Evolutionary conservation across 2,329 filamentous ascomycete species (phyloP).

Genomic region (Monosporascus sp.): DNA sequence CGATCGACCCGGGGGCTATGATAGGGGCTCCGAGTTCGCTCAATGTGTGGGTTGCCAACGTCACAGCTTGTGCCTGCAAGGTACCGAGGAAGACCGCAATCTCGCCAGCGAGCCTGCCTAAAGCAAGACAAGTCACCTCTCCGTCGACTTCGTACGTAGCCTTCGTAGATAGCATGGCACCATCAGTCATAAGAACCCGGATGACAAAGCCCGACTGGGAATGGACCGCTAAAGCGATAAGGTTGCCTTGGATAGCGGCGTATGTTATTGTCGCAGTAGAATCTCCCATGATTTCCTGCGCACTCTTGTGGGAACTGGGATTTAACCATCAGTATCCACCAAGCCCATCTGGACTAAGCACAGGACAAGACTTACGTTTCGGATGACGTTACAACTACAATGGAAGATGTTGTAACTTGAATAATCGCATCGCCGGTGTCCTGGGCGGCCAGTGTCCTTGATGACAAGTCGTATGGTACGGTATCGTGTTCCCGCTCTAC

Average conservation of each 20-base stretch:
- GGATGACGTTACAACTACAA: constrained; percentile 33
- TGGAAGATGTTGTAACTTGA: constrained; percentile 49
- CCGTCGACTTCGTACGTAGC: constrained; percentile 33
- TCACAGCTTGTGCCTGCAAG: constrained; percentile 10
- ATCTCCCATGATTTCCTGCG: constrained; percentile 28
- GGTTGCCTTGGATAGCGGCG: constrained; percentile 34
- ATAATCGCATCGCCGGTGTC: constrained; percentile 34
- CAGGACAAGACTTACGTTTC: constrained; percentile 29
- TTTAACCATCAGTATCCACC: constrained; percentile 3
- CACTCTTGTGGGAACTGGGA: constrained; percentile 25
- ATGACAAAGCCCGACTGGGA: constrained; percentile 31
- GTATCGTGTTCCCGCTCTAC: constrained; percentile 35
- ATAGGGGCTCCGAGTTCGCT: background rate
- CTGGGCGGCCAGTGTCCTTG: constrained; percentile 44
- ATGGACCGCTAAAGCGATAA: constrained; percentile 40
- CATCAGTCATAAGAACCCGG: constrained; percentile 33
- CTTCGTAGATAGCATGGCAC: constrained; percentile 22
- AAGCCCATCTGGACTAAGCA: background rate
- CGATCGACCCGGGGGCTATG: background rate
- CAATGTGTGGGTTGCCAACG: constrained; percentile 15
- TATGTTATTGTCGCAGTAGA: constrained; percentile 31
- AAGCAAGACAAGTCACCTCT: constrained; percentile 44
- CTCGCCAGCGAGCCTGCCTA: constrained; percentile 10
- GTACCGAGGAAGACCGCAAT: constrained; percentile 19
- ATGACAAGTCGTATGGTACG: constrained; percentile 46